Evolutionary conservation across 371 early-diverging fungal genomes (phyloP), one percentile per base, ranked within the genome.

Genomic region (Mucor mucedo): DNA sequence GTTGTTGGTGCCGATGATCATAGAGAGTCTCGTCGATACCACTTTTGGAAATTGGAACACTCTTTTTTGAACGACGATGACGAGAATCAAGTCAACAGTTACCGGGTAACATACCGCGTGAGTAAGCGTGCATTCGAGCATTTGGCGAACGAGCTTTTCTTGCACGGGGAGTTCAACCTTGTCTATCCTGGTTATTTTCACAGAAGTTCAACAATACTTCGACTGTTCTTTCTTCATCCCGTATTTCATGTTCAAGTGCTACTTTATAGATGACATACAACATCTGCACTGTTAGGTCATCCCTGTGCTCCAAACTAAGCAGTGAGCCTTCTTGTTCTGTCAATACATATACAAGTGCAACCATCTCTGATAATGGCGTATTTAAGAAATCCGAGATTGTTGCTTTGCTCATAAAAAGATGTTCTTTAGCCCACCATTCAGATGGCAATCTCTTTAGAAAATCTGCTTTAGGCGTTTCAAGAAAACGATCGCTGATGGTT

Each of bases 271-370:
- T 59, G 4, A 29, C 54, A 55, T 55, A 60, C 40, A 65, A 55
- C 50, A 65, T 60, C 29, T 65, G 33, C 32, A 60, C 41, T 42
- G 66, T 65, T 55, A 55, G 60, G 40, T 60, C 65, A 49, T 65
- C 47, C 30, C 56, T 65, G 58, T 60, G 44, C 52, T 65, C 55
- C 49, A 60, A 59, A 48, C 66, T 29, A 65, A 65, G 55, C 27
- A 65, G 50, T 39, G 60, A 65, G 33, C 8, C 49, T 60, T 59
- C 30, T 49, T 65, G 66, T 55, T 65, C 50, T 47, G 41, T 58
- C 30, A 59, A 48, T 54, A 65, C 54, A 54, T 59, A 65, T 48
- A 47, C 59, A 21, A 65, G 48, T 47, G 59, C 58, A 58, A 54
- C 65, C 59, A 65, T 65, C 30, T 52, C 54, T 50, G 63, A 55